Evolutionary conservation across 192 early-diverging fungal genomes (phyloP).

Genomic region (Coemansia sp.): DNA sequence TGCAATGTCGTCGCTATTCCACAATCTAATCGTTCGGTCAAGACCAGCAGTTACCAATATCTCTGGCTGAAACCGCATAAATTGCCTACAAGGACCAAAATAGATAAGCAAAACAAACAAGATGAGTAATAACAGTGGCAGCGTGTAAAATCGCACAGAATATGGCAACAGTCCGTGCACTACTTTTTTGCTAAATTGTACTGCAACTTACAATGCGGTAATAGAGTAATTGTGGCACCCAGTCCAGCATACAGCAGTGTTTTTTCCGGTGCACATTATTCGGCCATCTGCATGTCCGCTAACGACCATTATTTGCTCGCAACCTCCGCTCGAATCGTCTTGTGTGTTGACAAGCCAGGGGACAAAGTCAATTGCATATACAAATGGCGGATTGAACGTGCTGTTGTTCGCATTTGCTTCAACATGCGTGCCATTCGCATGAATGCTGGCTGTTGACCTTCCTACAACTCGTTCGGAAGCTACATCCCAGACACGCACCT

Average conservation of each 20-base stretch:
- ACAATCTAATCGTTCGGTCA: conserved; percentile 33
- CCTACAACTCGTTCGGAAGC: conserved; percentile 17
- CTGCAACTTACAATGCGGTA: conserved; percentile 34
- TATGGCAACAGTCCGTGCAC: background rate
- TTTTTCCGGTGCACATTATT: conserved; percentile 30
- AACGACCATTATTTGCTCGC: conserved; percentile 19
- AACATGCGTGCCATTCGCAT: background rate
- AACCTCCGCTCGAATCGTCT: background rate
- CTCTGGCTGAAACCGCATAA: conserved; percentile 32
- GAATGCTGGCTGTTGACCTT: background rate
- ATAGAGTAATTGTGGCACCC: conserved; percentile 47
- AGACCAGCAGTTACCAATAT: conserved; percentile 43
- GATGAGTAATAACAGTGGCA: background rate
- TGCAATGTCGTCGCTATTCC: conserved; percentile 32
- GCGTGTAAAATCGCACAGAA: background rate
- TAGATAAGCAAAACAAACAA: background rate
- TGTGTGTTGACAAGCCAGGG: background rate
- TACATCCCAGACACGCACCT: conserved; percentile 46
- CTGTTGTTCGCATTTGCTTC: conserved; percentile 1
- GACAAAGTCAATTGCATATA: conserved; percentile 43
- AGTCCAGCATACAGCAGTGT: conserved; percentile 14
- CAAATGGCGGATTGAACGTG: conserved; percentile 50
- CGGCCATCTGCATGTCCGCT: conserved; percentile 53
- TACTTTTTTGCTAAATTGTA: background rate
- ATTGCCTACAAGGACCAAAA: conserved; percentile 25